Conservation (phyloP, 257 asterid genomes). For the Capsicum pubescens region DNA sequence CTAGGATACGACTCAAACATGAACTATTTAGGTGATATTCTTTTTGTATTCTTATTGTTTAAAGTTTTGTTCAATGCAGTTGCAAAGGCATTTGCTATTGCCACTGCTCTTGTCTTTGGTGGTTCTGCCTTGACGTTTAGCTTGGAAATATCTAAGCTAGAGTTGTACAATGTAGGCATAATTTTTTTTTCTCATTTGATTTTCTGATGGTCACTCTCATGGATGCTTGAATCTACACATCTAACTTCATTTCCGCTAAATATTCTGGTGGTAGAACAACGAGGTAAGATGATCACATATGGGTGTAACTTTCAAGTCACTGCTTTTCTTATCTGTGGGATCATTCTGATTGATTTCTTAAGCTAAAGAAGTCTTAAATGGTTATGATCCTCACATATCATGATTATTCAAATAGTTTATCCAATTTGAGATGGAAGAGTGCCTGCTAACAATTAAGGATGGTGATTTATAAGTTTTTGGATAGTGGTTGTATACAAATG, state of each 20-base stretch:
- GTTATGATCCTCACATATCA: neutral
- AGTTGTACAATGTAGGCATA: slow-evolving; percentile 65
- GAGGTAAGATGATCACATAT: neutral
- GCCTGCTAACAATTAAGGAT: neutral
- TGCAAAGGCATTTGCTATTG: slow-evolving; percentile 83
- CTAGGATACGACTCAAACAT: neutral
- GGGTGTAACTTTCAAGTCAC: neutral
- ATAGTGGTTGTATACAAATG: neutral
- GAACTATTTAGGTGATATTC: neutral
- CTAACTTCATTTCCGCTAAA: neutral
- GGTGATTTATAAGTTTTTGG: neutral
- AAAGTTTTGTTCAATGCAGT: slow-evolving; percentile 49
- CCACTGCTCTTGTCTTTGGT: slow-evolving; percentile 80
- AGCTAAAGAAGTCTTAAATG: neutral
- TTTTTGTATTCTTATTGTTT: neutral
- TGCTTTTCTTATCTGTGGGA: neutral
- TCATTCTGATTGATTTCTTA: neutral
- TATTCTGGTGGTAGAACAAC: neutral
- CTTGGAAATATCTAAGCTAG: slow-evolving; percentile 63
- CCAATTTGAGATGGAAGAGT: neutral
- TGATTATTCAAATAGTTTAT: neutral
- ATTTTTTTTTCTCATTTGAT: neutral
- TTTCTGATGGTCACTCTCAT: neutral
- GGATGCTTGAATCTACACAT: neutral
- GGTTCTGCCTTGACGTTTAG: slow-evolving; percentile 64